Evolutionary conservation across 2,329 filamentous ascomycete species (phyloP).

Genomic region (Aspergillus ibericus): DNA sequence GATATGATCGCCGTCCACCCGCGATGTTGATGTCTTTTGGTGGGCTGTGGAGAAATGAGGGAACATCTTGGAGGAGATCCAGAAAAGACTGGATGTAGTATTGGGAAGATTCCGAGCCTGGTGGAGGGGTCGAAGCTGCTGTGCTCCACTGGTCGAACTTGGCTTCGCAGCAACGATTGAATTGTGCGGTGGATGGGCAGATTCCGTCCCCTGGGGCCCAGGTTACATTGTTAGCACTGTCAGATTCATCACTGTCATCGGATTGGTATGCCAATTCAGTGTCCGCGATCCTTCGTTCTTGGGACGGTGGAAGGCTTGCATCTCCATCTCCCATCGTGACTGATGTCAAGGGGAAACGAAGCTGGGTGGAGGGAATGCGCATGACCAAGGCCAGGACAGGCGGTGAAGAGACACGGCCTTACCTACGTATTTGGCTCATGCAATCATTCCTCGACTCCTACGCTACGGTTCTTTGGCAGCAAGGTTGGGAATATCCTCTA

Average conservation of each 20-base stretch:
- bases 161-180: conserved; percentile 8
- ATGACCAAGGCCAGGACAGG: no score
- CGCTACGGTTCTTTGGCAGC: background rate
- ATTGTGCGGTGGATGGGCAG: conserved; percentile 7
- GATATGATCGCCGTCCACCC: background rate
- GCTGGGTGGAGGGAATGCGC: background rate
- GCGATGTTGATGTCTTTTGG: background rate
- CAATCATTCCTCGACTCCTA: no score
- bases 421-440: no score
- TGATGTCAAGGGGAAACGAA: no score
- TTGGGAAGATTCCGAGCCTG: background rate
- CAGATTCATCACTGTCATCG: background rate
- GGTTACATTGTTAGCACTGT: background rate
- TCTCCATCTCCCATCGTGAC: no score
- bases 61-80: conserved; percentile 14
- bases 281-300: no score
- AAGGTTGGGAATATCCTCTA: background rate
- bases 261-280: no score
- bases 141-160: conserved; percentile 8
- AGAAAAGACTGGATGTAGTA: conserved; percentile 11
- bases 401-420: no score
- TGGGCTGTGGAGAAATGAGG: conserved; percentile 1
- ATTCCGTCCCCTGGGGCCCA: conserved; percentile 13
- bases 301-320: no score
- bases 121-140: background rate